Base-by-base conservation (phyloP, 2,329 filamentous ascomycete genomes). In the Aspergillus ochraceoroseus region DNA sequence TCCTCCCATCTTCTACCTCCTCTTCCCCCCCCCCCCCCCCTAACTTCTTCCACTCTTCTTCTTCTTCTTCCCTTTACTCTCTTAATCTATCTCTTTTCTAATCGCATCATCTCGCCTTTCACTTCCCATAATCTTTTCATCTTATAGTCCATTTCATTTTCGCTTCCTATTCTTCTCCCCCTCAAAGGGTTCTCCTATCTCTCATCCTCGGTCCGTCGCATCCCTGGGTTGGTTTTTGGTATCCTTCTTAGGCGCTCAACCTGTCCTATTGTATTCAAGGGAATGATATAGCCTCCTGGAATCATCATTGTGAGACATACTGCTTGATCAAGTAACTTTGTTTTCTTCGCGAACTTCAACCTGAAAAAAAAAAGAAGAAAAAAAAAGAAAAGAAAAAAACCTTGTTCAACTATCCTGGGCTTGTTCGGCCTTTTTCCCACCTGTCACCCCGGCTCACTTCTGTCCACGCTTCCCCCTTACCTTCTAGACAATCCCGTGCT, bases 121-220 rank as follows among this genome's bases (percentile, higher is more conserved):
- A 4, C 30, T 41, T 39, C 36, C 29, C 20, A 26, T 39, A 22
- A 39, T 36, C 31, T 8, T 29, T 47, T 32, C 26, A 26, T 41
- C 38, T 27, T 30, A 31, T 38, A 41, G 30, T 41, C 35, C 39
- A 33, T 37, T 34, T 28, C 28, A 29, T 36, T 38, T 41, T 40
- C 22, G 36, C 38, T 39, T 29, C 23, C 15, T 42, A 43, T 40
- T 22, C 23, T 38, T 35, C 28, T 41, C 36, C 44, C 44, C 38
- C 38, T 46, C 48, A 40, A n/a, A n/a, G n/a, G n/a, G n/a, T n/a
- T n/a, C n/a, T 47, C 38, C 33, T 42, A 42, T 19, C 33, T 39
- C 46, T 41, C 39, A 40, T 41, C 40, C 50, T 49, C 46, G 44
- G 48, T 48, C 44, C 43, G 45, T 52, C 45, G 47, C 50, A 51